A percentile compares a stretch with the other conserved stretches of the same genome.
Evolutionary conservation across 2,329 filamentous ascomycete species (phyloP).

Genomic region (Knoxdaviesia capensis): DNA sequence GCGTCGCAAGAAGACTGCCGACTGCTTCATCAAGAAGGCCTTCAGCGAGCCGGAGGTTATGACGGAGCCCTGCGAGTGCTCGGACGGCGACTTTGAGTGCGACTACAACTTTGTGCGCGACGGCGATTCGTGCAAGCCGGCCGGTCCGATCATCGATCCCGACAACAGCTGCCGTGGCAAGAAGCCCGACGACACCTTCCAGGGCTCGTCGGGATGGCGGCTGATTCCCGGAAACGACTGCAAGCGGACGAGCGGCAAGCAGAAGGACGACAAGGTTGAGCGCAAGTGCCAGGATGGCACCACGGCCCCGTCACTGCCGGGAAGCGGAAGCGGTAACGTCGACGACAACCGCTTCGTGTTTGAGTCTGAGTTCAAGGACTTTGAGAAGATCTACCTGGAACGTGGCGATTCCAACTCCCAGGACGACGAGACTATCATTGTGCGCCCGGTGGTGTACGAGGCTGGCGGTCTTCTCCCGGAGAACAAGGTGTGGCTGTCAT

Average conservation of each 20-base stretch:
- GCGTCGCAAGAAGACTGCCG: slow-evolving; percentile 66
- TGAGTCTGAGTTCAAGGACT: slow-evolving; percentile 28
- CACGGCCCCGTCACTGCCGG: slow-evolving; percentile 14
- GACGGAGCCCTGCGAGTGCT: slow-evolving; percentile 62
- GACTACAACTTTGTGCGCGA: slow-evolving; percentile 78
- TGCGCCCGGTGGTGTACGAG: slow-evolving; percentile 21
- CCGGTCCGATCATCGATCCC: slow-evolving; percentile 42
- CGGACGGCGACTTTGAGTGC: slow-evolving; percentile 77
- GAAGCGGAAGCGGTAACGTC: slow-evolving; percentile 38
- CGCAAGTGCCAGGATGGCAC: slow-evolving; percentile 45
- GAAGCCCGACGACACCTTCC: slow-evolving; percentile 51
- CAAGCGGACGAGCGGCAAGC: slow-evolving; percentile 33
- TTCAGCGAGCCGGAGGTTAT: slow-evolving; percentile 60
- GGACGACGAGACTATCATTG: slow-evolving; percentile 52
- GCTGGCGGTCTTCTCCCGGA: slow-evolving; percentile 14
- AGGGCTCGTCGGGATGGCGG: slow-evolving; percentile 76
- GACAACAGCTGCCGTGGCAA: slow-evolving; percentile 49
- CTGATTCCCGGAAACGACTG: slow-evolving; percentile 73
- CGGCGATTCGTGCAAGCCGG: slow-evolving; percentile 46
- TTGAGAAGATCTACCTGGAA: slow-evolving; percentile 58
- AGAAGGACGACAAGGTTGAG: slow-evolving; percentile 55
- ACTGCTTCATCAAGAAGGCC: slow-evolving; percentile 75
- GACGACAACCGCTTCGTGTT: slow-evolving; percentile 40
- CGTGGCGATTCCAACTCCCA: slow-evolving; percentile 42
- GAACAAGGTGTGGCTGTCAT: slow-evolving; percentile 49